Base-by-base conservation (phyloP, 2,329 filamentous ascomycete genomes). In the Sporothrix mexicana region DNA sequence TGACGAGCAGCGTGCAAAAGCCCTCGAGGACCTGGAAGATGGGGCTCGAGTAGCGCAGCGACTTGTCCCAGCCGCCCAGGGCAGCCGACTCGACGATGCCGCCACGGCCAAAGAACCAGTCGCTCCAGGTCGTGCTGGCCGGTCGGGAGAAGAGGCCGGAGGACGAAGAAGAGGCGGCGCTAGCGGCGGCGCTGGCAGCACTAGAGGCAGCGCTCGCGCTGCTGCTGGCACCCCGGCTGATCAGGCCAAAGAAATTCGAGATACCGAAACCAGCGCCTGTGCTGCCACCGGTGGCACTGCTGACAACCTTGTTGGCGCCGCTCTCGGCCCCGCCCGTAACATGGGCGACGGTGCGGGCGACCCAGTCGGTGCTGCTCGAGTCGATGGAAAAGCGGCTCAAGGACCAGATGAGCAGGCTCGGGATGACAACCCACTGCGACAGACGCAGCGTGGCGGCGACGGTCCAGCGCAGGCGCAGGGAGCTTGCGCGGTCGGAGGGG, bases 371-470 rank as follows among this genome's bases (percentile, higher is more conserved):
- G 69, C 70, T 73, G 75, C 90, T 92, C n/a, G 91, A 88, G 79
- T 98, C 95, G 77, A 97, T 92, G 66, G 95, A 97, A 82, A 98
- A 98, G 78, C 96, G 93, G 82, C 96, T 95, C 79, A 99, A 85
- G 47, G 94, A 93, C 95, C 95, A 98, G 79, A 99, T 97, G 79
- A 98, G 86, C 76, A 99, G 87, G 25, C 89, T 87, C 2, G 95
- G 94, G 73, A 98, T 91, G 74, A 97, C 86, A 74, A 98, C 82
- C 91, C 93, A 97, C 86, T 98, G 96, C 74, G 92, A 89, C 74
- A 91, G 87, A 57, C 92, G 90, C 73, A 97, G 86, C 61, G 92
- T 78, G 77, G 90, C 87, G 76, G 92, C 88, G 36, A 96, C 81
- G 55, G 90, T 85, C 84, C 90, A 92, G 79, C 95, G 89, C 79